Evolutionary conservation across 169 alveolate genomes (phyloP).

Genomic region (Plasmodium blacklocki): DNA sequence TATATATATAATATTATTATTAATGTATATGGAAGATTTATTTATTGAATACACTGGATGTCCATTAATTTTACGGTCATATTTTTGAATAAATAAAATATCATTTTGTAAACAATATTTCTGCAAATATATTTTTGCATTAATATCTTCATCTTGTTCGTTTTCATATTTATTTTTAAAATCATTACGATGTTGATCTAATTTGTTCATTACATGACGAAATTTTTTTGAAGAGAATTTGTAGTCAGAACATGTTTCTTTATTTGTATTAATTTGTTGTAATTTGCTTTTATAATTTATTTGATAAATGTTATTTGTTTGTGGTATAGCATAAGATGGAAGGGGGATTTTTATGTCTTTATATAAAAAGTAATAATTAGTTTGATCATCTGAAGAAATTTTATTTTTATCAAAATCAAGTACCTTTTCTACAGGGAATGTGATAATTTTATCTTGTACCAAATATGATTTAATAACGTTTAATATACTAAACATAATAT

Average conservation of each 20-base stretch:
- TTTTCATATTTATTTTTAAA: slow-evolving; percentile 18
- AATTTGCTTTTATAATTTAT: slow-evolving; percentile 21
- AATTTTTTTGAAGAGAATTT: slow-evolving; percentile 52
- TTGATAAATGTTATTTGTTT: slow-evolving; percentile 41
- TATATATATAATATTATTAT: slow-evolving; percentile 57
- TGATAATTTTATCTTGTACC: slow-evolving; percentile 52
- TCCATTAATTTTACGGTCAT: slow-evolving; percentile 69
- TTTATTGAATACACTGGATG: slow-evolving; percentile 46
- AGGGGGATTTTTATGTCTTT: slow-evolving; percentile 65
- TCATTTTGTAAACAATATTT: slow-evolving; percentile 50
- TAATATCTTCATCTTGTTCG: slow-evolving; percentile 58
- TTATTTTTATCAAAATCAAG: slow-evolving; percentile 49
- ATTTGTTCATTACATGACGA: slow-evolving; percentile 39
- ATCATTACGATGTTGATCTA: slow-evolving; percentile 42
- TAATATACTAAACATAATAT: slow-evolving; percentile 70
- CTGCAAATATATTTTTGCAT: slow-evolving; percentile 49
- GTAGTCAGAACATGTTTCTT: slow-evolving; percentile 11
- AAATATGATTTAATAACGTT: slow-evolving; percentile 59
- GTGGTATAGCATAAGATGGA: slow-evolving; percentile 62
- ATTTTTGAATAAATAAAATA: slow-evolving; percentile 54
- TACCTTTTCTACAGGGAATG: slow-evolving; percentile 65
- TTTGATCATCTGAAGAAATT: slow-evolving; percentile 51
- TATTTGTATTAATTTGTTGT: slow-evolving; percentile 11
- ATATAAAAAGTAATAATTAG: slow-evolving; percentile 60
- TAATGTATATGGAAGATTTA: slow-evolving; percentile 62